Evolutionary conservation across 169 alveolate species (phyloP).

Genomic region (Plasmodium gonderi): DNA sequence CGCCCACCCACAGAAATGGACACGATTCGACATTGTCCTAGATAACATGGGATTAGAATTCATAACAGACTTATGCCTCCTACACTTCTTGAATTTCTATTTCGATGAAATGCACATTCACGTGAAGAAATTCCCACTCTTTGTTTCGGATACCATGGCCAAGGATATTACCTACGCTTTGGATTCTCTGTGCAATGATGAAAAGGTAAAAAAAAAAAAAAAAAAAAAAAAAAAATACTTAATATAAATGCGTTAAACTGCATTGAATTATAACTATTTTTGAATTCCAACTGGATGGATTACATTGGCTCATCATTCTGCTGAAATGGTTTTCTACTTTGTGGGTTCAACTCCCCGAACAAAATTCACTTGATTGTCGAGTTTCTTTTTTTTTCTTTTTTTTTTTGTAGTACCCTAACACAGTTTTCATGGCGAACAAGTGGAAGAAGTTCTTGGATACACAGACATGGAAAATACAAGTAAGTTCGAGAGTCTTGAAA

Average conservation of each 20-base stretch:
- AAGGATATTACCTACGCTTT: conserved; percentile 44
- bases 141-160: conserved; percentile 60
- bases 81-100: conserved; percentile 5
- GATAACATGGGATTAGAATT: conserved; percentile 70
- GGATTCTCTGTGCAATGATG: conserved; percentile 13
- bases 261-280: too few species aligned
- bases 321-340: too few species aligned
- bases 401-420: conserved; percentile 47
- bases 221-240: background rate
- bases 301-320: background rate
- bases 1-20: background rate
- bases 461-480: conserved; percentile 39
- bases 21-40: conserved; percentile 59
- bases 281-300: background rate
- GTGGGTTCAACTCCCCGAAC: too few species aligned
- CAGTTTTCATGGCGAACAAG: conserved; percentile 55
- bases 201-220: conserved; percentile 6
- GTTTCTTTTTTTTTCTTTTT: background rate
- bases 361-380: too few species aligned
- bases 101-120: conserved; percentile 50
- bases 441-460: conserved; percentile 43
- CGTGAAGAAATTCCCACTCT: conserved; percentile 44
- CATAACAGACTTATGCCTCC: conserved; percentile 49
- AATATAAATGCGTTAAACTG: background rate
- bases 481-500: background rate